Evolutionary conservation across 352 stramenopile species (phyloP), one percentile per base, ranked within the genome.

Genomic region (Globisporangium recalcitrans): DNA sequence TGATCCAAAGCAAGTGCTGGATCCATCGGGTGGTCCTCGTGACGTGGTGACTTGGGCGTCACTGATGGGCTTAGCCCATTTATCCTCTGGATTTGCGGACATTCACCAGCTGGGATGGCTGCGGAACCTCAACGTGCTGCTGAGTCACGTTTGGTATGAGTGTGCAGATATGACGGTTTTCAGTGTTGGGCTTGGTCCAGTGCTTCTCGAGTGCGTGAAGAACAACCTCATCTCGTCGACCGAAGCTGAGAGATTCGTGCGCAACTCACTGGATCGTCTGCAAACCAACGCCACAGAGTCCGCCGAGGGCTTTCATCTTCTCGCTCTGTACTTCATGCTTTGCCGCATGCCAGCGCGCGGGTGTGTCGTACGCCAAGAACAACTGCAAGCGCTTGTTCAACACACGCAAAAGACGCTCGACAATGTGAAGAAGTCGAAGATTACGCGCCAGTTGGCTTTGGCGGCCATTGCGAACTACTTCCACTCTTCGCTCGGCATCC

Each of bases 61-160:
- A 16, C 64, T 74, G 11, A 65, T 81, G 51, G 74, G 67, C 1
- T 27, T 85, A 51, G 63, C 68, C 21, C 68, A 54, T 5, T 40
- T 85, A 52, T 64, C 63, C 27, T 54, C 31, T 40, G 65, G 64
- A 9, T 78, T 85, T 36, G 57, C 70, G 29, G 47, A 19, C 6
- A 69, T 82, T 42, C 63, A 66, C 36, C 55, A 65, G 7, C 29
- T 76, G 52, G 56, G 72, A 22, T 89, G 80, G 80, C 72, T 89
- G 10, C 34, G 47, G 16, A 79, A 79, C 48, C 10, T 87, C 22
- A 74, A 55, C 46, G 34, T n/a, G 19, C 13, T 83, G 44, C 60
- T 90, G 49, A 40, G 24, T 13, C 48, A 52, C 24, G 16, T 80
- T 32, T 82, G 72, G 76, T 31, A 21, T 38, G n/a, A 48, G 10